Conservation (phyloP, 352 stramenopile species). For the Pythium aquatile region DNA sequence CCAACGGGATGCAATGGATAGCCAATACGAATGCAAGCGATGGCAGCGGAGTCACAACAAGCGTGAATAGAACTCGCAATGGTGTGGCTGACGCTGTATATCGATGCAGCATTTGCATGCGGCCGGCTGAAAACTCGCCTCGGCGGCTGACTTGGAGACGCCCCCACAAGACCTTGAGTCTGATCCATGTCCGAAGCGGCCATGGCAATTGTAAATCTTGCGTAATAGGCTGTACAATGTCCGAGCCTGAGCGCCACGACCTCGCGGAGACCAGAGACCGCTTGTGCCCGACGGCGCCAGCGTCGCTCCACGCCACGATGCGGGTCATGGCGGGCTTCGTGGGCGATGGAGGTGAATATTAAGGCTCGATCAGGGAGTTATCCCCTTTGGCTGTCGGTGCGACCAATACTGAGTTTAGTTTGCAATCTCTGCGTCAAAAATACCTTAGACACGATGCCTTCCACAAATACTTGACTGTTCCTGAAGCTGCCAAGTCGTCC, state of each 20-base stretch:
- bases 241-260: not conserved
- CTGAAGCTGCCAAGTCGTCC: too few species aligned
- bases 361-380: not conserved
- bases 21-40: conserved; percentile 22
- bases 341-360: not conserved
- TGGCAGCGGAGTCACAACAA: conserved; percentile 20
- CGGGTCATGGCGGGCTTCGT: not conserved
- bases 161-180: conserved; percentile 8
- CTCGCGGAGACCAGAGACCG: not conserved
- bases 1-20: conserved; percentile 19
- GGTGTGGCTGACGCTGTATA: conserved; percentile 10
- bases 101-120: conserved; percentile 19
- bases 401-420: too few species aligned
- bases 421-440: not conserved
- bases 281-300: not conserved
- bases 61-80: conserved; percentile 12
- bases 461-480: too few species aligned
- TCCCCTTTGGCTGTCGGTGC: too few species aligned
- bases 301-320: not conserved
- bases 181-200: not conserved
- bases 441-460: not conserved
- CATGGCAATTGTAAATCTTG: not conserved
- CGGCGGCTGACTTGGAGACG: conserved; percentile 22
- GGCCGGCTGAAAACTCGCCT: conserved; percentile 16
- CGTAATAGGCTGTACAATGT: not conserved